Evolutionary conservation across 148 eudicot genomes (phyloP), one percentile per base, ranked within the genome.

Genomic region (Heliamphora exappendiculata): DNA sequence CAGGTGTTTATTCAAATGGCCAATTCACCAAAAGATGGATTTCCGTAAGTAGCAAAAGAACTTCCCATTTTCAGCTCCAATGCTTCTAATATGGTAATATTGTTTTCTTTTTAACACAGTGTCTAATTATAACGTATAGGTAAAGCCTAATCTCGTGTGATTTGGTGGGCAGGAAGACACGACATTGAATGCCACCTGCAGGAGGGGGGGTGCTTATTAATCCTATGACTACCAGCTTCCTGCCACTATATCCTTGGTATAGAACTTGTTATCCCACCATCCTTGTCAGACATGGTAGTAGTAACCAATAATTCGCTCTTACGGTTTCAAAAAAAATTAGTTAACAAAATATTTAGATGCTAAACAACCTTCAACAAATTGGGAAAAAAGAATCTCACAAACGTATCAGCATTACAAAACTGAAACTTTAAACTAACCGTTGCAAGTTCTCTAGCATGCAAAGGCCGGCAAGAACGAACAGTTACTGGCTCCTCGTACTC

Each of bases 361-460:
- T 36, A 55, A 73, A 36, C 53, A 74, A 72, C 51, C 54, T 57
- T 1, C 20, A 24, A 17, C 8, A 72, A 58, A 37, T 11, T 24
- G 3, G 26, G 16, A 16, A 44, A 41, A 57, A 14, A 9, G 26
- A 37, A 26, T 42, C 16, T 55, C 34, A 70, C 20, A 14, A 53
- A 8, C 12, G 17, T 33, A 50, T 17, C 36, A 22, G 63, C 0
- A 65, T 33, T 54, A 42, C 8, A 31, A 42, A 44, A 66, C 22
- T 11, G 41, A 44, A 74, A n/a, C 16, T 69, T 76, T n/a, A 59
- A 69, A 82, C 90, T 87, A 74, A 95, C 99, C 84, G 89, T 92
- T 60, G 99, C 86, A 55, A 92, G 78, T 67, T 95, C 94, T 85
- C 73, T 92, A 63, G 97, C 90, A 87, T 95, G 99, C 81, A 95